Evolutionary conservation across 1,284 basidiomycete species (phyloP).

Genomic region (Inonotus hispidus): DNA sequence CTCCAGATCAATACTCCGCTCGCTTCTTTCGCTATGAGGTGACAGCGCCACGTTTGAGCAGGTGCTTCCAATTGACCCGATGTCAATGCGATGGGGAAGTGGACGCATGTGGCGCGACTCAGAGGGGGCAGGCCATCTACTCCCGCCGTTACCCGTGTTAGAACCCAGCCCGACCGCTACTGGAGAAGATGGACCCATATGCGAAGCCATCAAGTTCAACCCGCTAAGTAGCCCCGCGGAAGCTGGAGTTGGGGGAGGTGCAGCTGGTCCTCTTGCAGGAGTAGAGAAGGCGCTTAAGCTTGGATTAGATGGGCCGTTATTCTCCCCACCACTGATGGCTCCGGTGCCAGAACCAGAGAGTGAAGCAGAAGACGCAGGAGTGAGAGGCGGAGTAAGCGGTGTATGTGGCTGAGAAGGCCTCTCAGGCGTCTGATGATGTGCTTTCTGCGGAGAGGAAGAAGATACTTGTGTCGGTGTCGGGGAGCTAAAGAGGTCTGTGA

Average conservation of each 20-base stretch:
- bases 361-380: conserved; percentile 8
- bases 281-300: background rate
- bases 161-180: background rate
- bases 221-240: background rate
- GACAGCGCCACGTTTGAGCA: background rate
- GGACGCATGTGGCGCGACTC: background rate
- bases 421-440: background rate
- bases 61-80: background rate
- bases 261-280: conserved; percentile 11
- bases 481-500: conserved; percentile 9
- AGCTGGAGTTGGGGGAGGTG: conserved; percentile 13
- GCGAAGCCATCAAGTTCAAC: background rate
- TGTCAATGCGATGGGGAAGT: conserved; percentile 6
- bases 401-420: conserved; percentile 14
- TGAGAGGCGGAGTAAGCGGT: conserved; percentile 17
- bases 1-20: background rate
- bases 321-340: background rate
- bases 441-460: background rate
- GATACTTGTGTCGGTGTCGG: conserved; percentile 7
- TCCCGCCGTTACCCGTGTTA: background rate
- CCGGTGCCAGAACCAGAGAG: background rate
- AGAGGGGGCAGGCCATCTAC: background rate
- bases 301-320: background rate
- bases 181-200: conserved; percentile 1
- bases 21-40: background rate